Conservation (phyloP, 371 early-diverging fungal genomes). For the Rhizopus stolonifer region DNA sequence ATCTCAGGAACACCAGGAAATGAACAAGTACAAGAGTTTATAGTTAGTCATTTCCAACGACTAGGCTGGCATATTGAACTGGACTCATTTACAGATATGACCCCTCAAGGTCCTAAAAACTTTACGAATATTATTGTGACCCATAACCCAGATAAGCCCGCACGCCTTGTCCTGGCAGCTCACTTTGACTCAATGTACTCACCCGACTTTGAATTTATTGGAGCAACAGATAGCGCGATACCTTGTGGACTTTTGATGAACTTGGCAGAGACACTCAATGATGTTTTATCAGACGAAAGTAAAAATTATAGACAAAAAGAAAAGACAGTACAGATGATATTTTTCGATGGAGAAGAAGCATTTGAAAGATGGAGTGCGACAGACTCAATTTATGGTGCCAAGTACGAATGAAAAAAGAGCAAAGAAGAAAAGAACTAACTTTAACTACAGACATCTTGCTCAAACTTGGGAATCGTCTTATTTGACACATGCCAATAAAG, state of each 20-base stretch:
- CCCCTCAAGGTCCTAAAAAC: conserved; percentile 71
- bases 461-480: conserved; percentile 39
- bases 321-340: conserved; percentile 82
- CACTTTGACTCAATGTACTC: conserved; percentile 91
- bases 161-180: conserved; percentile 84
- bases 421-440: conserved; percentile 14
- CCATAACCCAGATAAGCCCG: conserved; percentile 68
- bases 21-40: conserved; percentile 64
- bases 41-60: conserved; percentile 59
- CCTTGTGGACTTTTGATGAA: conserved; percentile 90
- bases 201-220: conserved; percentile 65
- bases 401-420: conserved; percentile 59
- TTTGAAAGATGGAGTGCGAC: conserved; percentile 72
- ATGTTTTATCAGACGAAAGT: conserved; percentile 7
- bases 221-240: conserved; percentile 83
- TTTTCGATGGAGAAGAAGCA: conserved; percentile 98
- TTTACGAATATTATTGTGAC: conserved; percentile 92
- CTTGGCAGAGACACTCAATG: conserved; percentile 59
- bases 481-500: conserved; percentile 21
- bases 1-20: conserved; percentile 78
- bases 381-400: conserved; percentile 93
- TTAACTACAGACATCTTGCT: conserved; percentile 47
- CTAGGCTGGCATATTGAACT: conserved; percentile 79
- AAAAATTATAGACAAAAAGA: conserved; percentile 26
- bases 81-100: conserved; percentile 74